phyloP scores from a whole-genome alignment of 2,329 filamentous ascomycete species.

The Alternaria triticina region DNA sequence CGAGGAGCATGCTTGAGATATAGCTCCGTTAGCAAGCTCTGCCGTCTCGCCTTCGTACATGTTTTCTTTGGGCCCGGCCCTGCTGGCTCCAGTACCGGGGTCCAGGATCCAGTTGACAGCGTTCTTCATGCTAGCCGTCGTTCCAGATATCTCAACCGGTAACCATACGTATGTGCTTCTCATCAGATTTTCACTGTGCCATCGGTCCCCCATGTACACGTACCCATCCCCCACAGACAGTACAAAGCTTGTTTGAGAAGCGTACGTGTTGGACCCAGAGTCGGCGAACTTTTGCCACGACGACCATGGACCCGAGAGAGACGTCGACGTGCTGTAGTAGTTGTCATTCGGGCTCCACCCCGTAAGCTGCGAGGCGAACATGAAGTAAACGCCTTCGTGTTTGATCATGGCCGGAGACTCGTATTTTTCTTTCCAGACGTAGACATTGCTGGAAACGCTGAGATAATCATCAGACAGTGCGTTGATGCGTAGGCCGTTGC shows the following conservation, averaged over 20 bases:
- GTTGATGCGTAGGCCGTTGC: constrained; percentile 65
- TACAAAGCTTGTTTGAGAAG: constrained; percentile 67
- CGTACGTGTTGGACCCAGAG: constrained; percentile 63
- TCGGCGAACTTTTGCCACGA: constrained; percentile 66
- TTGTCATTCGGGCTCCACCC: constrained; percentile 70
- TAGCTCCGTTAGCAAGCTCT: constrained; percentile 55
- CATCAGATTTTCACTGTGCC: constrained; percentile 66
- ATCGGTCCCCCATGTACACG: constrained; percentile 73
- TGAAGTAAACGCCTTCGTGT: constrained; percentile 65
- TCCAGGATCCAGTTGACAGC: constrained; percentile 63
- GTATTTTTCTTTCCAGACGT: constrained; percentile 61
- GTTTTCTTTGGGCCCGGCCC: constrained; percentile 54
- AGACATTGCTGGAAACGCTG: constrained; percentile 56
- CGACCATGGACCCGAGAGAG: constrained; percentile 66
- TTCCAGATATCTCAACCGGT: constrained; percentile 62
- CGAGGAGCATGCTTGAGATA: constrained; percentile 54
- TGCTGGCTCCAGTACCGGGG: constrained; percentile 53
- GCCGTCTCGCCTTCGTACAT: constrained; percentile 61
- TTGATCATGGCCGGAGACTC: constrained; percentile 71
- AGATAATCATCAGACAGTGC: constrained; percentile 64
- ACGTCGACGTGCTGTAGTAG: constrained; percentile 65
- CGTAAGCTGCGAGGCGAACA: constrained; percentile 63
- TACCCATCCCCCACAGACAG: constrained; percentile 54
- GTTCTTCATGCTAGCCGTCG: constrained; percentile 58
- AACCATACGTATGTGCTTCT: constrained; percentile 70